phyloP scores from a whole-genome alignment of 225 moss, liverwort and hornwort genomes.

The Rhytidiadelphus loreus region DNA sequence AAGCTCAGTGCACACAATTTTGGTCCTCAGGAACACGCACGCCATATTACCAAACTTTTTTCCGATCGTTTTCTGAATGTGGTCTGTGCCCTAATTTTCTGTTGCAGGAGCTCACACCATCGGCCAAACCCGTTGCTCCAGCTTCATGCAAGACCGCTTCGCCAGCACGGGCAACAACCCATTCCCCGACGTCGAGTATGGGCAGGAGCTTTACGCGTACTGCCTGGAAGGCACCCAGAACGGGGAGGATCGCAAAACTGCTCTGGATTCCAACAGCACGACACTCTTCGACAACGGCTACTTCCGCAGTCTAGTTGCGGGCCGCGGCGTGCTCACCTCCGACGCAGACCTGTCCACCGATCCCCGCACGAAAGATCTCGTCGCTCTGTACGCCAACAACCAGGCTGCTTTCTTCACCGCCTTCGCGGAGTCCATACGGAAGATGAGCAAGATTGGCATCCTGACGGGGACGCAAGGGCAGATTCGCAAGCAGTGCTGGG shows the following conservation, averaged over 20 bases:
- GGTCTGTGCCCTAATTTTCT: background rate
- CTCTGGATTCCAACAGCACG: constrained; percentile 18
- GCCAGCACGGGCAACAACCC: constrained; percentile 17
- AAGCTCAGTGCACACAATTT: background rate
- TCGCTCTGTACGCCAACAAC: constrained; percentile 2
- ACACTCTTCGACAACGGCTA: constrained; percentile 40
- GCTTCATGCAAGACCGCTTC: constrained; percentile 21
- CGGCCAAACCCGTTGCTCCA: constrained; percentile 31
- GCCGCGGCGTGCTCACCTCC: constrained; percentile 33
- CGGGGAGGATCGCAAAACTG: background rate
- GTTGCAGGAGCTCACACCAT: constrained; percentile 36
- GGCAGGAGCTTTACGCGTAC: constrained; percentile 1
- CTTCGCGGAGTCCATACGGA: constrained; percentile 16
- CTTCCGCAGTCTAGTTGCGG: constrained; percentile 13
- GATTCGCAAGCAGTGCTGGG: constrained; percentile 45
- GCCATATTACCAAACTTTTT: no score
- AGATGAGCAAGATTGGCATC: constrained; percentile 37
- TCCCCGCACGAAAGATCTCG: background rate
- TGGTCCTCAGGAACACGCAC: background rate
- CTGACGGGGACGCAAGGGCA: constrained; percentile 47
- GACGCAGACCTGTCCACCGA: constrained; percentile 8
- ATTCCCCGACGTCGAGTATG: constrained; percentile 1
- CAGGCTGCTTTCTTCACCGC: constrained; percentile 24
- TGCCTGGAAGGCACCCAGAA: constrained; percentile 14
- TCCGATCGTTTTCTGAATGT: background rate